Conservation (phyloP, 345 rosid species). For the Toxicodendron radicans region DNA sequence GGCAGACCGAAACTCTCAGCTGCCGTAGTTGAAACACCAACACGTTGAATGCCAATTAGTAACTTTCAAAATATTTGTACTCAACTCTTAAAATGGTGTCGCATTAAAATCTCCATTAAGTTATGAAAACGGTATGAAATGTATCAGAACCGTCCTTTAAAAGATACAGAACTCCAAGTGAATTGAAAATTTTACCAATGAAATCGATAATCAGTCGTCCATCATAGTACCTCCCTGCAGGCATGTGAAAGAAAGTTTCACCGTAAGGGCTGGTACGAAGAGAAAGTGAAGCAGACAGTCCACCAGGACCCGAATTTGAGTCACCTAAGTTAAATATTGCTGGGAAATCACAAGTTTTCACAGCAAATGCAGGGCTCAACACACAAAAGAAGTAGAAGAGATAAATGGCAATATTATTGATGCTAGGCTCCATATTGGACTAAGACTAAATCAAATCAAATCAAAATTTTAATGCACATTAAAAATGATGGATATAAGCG, state of each 20-base stretch:
- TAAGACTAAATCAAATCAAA: no score
- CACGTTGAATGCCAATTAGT: no score
- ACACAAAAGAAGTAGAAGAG: neutral
- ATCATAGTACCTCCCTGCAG: slow-evolving; percentile 44
- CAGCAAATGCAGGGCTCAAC: slow-evolving; percentile 5
- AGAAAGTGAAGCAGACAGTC: slow-evolving; percentile 41
- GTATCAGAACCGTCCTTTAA: no score
- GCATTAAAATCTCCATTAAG: no score
- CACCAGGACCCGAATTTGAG: slow-evolving; percentile 60
- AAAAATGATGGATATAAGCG: neutral
- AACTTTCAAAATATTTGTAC: no score
- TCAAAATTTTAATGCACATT: no score
- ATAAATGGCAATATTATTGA: neutral
- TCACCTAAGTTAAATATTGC: slow-evolving; percentile 63
- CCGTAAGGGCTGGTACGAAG: slow-evolving; percentile 37
- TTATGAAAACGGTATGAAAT: no score
- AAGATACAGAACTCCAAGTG: no score
- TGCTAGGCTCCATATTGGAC: neutral
- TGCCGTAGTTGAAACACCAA: slow-evolving; percentile 7
- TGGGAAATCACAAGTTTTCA: slow-evolving; percentile 32
- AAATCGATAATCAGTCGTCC: slow-evolving; percentile 62
- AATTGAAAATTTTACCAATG: slow-evolving; percentile 44
- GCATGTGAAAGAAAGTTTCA: slow-evolving; percentile 35
- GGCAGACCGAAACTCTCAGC: slow-evolving; percentile 29
- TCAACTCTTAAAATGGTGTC: no score